Percentiles rank a stretch among this genome's conserved stretches.
phyloP scores from a whole-genome alignment of 2,329 filamentous ascomycete genomes.

The Colletotrichum spaethianum region DNA sequence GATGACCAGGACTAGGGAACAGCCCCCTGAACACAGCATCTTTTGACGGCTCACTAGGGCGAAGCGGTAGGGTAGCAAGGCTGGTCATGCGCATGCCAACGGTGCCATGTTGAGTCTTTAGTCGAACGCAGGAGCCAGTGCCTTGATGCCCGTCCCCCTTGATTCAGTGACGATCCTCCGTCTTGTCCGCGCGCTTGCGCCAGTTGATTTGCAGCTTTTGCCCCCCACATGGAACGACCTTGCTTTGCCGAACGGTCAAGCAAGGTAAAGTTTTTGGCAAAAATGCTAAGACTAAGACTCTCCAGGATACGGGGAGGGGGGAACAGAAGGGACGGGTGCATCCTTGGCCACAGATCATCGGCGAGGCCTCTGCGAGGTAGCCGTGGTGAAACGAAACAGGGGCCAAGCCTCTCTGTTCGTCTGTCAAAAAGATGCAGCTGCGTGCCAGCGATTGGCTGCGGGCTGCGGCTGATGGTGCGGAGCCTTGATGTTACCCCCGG shows the following conservation, averaged over 20 bases:
- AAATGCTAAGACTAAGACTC: neutral
- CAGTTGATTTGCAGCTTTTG: constrained; percentile 18
- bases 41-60: constrained; percentile 8
- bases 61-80: constrained; percentile 10
- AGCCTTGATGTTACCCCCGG: constrained; percentile 22
- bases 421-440: constrained; percentile 37
- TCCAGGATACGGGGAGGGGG: constrained; percentile 15
- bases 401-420: constrained; percentile 30
- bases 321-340: neutral
- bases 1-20: constrained; percentile 21
- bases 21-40: constrained; percentile 39
- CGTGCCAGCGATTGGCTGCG: constrained; percentile 31
- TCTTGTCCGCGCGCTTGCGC: constrained; percentile 25
- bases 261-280: constrained; percentile 2
- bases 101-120: constrained; percentile 6
- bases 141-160: constrained; percentile 32
- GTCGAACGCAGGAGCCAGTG: constrained; percentile 29
- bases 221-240: constrained; percentile 22
- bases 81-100: constrained; percentile 21
- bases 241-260: constrained; percentile 9
- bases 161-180: constrained; percentile 9
- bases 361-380: constrained; percentile 34
- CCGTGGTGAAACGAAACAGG: constrained; percentile 42
- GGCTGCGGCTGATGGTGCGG: constrained; percentile 35
- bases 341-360: constrained; percentile 30